Evolutionary conservation across 1,284 basidiomycete species (phyloP).

Genomic region (Pseudozyma hubeiensis): DNA sequence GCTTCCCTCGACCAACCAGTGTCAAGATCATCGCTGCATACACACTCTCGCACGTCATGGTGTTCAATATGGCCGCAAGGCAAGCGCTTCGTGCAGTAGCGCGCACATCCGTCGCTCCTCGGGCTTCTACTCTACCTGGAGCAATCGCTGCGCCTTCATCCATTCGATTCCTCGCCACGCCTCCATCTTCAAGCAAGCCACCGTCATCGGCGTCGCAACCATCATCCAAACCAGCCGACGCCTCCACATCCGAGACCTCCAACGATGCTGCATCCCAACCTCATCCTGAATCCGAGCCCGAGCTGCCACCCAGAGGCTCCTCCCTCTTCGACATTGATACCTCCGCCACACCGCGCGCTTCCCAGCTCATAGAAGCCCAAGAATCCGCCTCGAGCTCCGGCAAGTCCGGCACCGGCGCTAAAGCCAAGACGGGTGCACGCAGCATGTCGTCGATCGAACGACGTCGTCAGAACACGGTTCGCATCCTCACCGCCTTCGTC

Average conservation of each 20-base stretch:
- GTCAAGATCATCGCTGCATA: background rate
- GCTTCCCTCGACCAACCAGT: no score
- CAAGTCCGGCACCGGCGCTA: conserved; percentile 62
- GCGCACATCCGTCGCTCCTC: conserved; percentile 8
- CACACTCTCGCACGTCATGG: conserved; percentile 15
- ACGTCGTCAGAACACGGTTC: conserved; percentile 58
- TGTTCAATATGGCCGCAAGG: conserved; percentile 30
- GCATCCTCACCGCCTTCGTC: conserved; percentile 46
- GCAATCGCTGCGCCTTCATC: conserved; percentile 8
- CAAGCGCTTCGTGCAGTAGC: conserved; percentile 27
- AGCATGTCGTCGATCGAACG: conserved; percentile 68
- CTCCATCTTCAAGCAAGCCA: conserved; percentile 11
- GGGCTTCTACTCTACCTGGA: conserved; percentile 1
- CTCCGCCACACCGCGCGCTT: conserved; percentile 32
- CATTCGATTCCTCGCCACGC: conserved; percentile 37
- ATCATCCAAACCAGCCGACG: background rate
- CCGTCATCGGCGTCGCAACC: conserved; percentile 1
- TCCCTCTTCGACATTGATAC: conserved; percentile 61
- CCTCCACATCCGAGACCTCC: conserved; percentile 5
- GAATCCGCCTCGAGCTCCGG: conserved; percentile 6
- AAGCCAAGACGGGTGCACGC: conserved; percentile 63
- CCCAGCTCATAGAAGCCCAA: conserved; percentile 34
- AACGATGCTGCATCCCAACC: conserved; percentile 6
- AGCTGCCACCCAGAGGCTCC: conserved; percentile 18
- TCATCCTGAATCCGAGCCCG: conserved; percentile 5